A percentile compares a stretch with the other conserved stretches of the same genome.
phyloP scores from a whole-genome alignment of 2,329 filamentous ascomycete species.

The Cercospora brassicicola region DNA sequence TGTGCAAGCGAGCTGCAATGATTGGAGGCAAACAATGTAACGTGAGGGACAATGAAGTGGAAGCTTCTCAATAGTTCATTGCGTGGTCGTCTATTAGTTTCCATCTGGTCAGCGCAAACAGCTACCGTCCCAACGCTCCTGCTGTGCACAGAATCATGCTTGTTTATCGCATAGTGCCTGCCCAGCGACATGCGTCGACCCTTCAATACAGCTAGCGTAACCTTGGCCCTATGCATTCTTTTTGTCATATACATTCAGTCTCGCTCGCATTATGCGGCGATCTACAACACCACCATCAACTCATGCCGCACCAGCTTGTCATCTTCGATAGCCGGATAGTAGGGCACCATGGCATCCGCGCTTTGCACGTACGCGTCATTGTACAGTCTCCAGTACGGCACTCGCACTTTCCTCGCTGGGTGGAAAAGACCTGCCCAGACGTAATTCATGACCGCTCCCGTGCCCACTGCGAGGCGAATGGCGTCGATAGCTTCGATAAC shows the following conservation, averaged over 20 bases:
- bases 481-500: slow-evolving; percentile 98
- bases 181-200: background rate
- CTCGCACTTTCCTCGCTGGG: slow-evolving; percentile 88
- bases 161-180: background rate
- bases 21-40: background rate
- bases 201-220: background rate
- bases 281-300: slow-evolving; percentile 28
- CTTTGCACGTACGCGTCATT: slow-evolving; percentile 95
- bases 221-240: background rate
- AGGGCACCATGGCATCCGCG: slow-evolving; percentile 93
- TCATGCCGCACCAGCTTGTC: slow-evolving; percentile 70
- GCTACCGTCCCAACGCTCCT: background rate
- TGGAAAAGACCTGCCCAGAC: slow-evolving; percentile 98
- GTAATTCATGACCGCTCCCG: slow-evolving; percentile 93
- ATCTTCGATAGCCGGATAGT: slow-evolving; percentile 84
- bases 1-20: background rate
- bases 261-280: background rate
- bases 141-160: background rate
- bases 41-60: background rate
- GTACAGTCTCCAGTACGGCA: slow-evolving; percentile 94
- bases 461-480: slow-evolving; percentile 87
- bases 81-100: background rate
- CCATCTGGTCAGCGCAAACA: slow-evolving; percentile 3
- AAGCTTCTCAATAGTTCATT: background rate
- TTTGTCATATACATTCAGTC: background rate